Conservation (phyloP, 1,284 basidiomycete genomes). For the Stereum hirsutum region DNA sequence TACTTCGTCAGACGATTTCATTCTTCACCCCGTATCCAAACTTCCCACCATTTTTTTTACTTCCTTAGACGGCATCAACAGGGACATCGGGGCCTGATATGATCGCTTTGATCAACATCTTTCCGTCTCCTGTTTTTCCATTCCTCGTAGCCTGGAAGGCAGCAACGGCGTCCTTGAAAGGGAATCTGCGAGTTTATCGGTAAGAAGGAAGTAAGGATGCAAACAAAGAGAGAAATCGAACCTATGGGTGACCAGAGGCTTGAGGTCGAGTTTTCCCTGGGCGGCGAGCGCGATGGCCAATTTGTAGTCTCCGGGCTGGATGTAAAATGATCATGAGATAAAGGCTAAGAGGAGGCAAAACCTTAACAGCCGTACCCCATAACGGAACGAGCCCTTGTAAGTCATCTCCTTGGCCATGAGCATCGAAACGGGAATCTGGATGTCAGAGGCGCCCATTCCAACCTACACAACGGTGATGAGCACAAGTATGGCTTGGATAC, state of each 20-base stretch:
- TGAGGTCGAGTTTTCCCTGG: constrained; percentile 77
- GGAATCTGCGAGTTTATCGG: constrained; percentile 47
- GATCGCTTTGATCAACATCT: constrained; percentile 65
- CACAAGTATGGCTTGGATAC: background rate
- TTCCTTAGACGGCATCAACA: constrained; percentile 15
- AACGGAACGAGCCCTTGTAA: constrained; percentile 84
- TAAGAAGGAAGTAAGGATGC: background rate
- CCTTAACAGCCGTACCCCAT: constrained; percentile 46
- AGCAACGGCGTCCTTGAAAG: constrained; percentile 62
- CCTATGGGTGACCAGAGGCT: constrained; percentile 85
- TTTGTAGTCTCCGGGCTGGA: constrained; percentile 75
- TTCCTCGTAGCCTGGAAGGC: constrained; percentile 77
- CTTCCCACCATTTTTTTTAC: background rate
- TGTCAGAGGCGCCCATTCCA: constrained; percentile 62
- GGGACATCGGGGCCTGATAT: constrained; percentile 67
- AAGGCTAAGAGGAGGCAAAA: constrained; percentile 1
- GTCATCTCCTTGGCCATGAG: constrained; percentile 71
- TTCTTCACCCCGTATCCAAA: background rate
- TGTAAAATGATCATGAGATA: background rate
- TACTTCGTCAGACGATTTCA: background rate
- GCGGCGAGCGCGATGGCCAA: constrained; percentile 78
- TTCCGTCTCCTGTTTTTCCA: constrained; percentile 75
- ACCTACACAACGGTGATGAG: constrained; percentile 38
- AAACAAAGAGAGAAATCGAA: constrained; percentile 19
- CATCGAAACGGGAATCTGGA: constrained; percentile 51